Evolutionary conservation across 2,329 filamentous ascomycete genomes (phyloP).

Genomic region (Nectriaceae sp.): DNA sequence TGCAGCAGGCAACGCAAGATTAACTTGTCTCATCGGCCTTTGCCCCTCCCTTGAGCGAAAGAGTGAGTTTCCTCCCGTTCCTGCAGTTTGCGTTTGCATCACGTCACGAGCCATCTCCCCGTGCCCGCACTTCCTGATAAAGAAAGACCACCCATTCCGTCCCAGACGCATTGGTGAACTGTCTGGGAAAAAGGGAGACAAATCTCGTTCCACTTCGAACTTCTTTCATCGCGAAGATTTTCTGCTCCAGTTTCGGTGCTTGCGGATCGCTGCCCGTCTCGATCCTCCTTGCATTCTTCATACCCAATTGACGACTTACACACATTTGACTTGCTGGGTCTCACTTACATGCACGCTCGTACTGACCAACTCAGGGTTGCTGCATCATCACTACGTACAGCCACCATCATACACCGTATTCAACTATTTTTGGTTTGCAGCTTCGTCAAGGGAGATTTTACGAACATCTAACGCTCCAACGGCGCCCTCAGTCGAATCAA

Average conservation of each 20-base stretch:
- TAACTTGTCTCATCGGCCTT: conserved; percentile 18
- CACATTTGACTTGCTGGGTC: conserved; percentile 1
- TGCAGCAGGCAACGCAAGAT: conserved; percentile 12
- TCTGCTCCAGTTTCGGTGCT: too few relatives aligned
- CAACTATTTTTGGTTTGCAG: background rate
- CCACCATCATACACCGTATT: background rate
- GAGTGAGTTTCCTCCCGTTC: too few relatives aligned
- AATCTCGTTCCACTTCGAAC: background rate
- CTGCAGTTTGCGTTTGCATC: background rate
- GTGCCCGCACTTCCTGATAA: background rate
- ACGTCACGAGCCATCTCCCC: background rate
- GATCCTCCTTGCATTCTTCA: conserved; percentile 7
- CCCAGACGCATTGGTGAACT: background rate
- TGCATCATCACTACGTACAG: background rate
- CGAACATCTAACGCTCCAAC: conserved; percentile 1
- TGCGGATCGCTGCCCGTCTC: background rate
- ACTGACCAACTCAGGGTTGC: background rate
- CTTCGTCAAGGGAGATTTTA: conserved; percentile 2
- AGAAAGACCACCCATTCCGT: background rate
- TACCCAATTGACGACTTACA: background rate
- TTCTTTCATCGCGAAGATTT: too few relatives aligned
- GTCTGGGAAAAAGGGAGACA: background rate
- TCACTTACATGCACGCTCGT: conserved; percentile 10
- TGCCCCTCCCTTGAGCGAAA: conserved; percentile 10
- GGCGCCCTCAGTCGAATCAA: background rate